Base-by-base conservation (phyloP, 129 eudicot genomes). In the Artemisia annua region DNA sequence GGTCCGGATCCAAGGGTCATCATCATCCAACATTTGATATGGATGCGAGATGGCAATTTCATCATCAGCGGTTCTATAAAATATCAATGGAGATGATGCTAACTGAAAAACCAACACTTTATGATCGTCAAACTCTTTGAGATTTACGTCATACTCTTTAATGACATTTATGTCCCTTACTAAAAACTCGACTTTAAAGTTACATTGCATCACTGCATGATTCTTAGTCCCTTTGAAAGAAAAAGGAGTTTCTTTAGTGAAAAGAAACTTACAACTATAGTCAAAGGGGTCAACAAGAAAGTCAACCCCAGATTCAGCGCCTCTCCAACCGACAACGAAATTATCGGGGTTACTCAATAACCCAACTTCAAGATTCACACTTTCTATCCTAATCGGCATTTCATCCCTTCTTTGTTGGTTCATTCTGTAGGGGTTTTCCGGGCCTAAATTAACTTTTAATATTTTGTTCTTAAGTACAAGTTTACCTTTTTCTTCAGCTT, bases 1-100 rank as follows among this genome's bases (percentile, higher is more conserved):
- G 48, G 96, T 86, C 32, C 92, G 82, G 32, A 89, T 87, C 96
- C 92, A 89, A 2, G 92, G 96, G 74, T 89, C 96, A 75, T 89
- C 96, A 48, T 89, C 96, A 78, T 89, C 96, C 78, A 86, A 57
- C 83, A 84, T 72, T 61, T 89, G 88, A 67, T 57, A 89, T 17
- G 96, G 86, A 26, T 79, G 78, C 3, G 89, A 49, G 7, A 63
- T 83, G 53, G 54, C 80, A 22, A 89, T 84, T 24, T 89, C 92
- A 22, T 89, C 96, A 77, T 86, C 96, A 15, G 96, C 92, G 9
- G 89, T 89, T 74, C 96, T 71, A 65, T 89, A 89, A 62, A 54
- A 77, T 55, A 89, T 39, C 32, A 67, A 30, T 7, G 96, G 96
- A 46, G 96, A 69, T 3, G 91, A 86, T 50, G 79, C 70, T 68